Conservation (phyloP, 495 filamentous ascomycete species). For the Neurospora discreta region DNA sequence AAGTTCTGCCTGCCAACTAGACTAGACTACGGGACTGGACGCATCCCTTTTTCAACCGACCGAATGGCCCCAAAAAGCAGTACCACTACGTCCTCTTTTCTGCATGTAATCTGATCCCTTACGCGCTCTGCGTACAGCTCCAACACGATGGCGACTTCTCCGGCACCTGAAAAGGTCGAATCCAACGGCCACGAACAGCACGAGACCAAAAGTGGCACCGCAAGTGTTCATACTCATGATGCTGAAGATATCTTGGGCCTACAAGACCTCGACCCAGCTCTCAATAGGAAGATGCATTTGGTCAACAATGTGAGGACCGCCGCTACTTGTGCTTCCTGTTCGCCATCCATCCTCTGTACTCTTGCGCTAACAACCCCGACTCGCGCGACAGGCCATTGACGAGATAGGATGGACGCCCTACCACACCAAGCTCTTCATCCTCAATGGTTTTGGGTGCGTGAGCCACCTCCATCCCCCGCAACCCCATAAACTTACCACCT, state of each 20-base stretch:
- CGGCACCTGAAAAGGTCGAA: not conserved
- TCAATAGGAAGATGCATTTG: slow-evolving; percentile 57
- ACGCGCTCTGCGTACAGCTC: not conserved
- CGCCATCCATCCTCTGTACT: not conserved
- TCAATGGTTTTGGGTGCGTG: slow-evolving; percentile 55
- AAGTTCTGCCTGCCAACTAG: not conserved
- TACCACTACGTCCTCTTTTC: not conserved
- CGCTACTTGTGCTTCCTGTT: not conserved
- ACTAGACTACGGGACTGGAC: not conserved
- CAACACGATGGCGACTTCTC: not conserved
- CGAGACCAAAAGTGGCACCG: not conserved
- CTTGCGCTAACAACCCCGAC: not conserved
- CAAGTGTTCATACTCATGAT: not conserved
- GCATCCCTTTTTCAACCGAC: not conserved
- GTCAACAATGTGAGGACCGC: slow-evolving; percentile 50
- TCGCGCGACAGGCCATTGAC: slow-evolving; percentile 46
- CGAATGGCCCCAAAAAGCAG: not conserved
- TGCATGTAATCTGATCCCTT: no score
- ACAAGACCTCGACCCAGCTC: slow-evolving; percentile 47
- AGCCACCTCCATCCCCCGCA: not conserved
- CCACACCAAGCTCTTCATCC: slow-evolving; percentile 56
- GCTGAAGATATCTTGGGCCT: slow-evolving; percentile 37
- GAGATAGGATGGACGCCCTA: slow-evolving; percentile 61
- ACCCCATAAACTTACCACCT: not conserved
- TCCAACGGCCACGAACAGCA: not conserved